Evolutionary conservation across 2,329 filamentous ascomycete genomes (phyloP).

Genomic region (Sordariomycetes sp.): DNA sequence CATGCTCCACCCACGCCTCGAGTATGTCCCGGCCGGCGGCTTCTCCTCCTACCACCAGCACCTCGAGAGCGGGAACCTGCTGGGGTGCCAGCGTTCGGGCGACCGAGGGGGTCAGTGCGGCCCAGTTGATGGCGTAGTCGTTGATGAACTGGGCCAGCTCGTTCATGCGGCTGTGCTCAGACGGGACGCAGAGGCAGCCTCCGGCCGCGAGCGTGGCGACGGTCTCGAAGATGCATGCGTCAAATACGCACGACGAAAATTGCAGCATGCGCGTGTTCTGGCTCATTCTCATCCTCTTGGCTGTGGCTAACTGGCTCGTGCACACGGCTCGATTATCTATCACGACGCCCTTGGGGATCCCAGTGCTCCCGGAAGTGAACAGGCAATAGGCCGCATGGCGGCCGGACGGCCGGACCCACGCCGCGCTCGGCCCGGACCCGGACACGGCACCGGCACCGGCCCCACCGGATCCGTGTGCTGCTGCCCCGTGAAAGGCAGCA

Average conservation of each 20-base stretch:
- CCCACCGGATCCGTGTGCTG: no score
- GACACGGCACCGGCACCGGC: no score
- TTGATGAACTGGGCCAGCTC: conserved; percentile 6
- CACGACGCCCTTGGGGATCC: conserved; percentile 11
- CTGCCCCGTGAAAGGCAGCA: no score
- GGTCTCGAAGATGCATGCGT: conserved; percentile 35
- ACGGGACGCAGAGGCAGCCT: conserved; percentile 12
- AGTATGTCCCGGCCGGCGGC: not conserved
- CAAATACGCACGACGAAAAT: conserved; percentile 37
- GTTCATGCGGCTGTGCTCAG: conserved; percentile 8
- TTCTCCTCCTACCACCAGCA: conserved; percentile 8
- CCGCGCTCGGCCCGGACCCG: conserved; percentile 16
- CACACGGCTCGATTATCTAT: conserved; percentile 8
- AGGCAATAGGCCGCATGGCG: conserved; percentile 14
- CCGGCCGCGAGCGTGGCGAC: conserved; percentile 6
- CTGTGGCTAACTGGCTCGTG: not conserved
- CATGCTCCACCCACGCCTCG: not conserved
- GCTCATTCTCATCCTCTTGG: not conserved
- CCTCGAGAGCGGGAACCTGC: conserved; percentile 3
- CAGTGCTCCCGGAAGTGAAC: conserved; percentile 11
- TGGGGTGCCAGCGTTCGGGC: conserved; percentile 2
- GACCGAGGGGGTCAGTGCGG: conserved; percentile 3
- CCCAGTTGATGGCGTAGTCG: not conserved
- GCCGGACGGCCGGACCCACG: conserved; percentile 27
- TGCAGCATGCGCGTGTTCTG: conserved; percentile 26